Base-by-base conservation (phyloP, 169 alveolate species). In the Plasmodium billcollinsi region DNA sequence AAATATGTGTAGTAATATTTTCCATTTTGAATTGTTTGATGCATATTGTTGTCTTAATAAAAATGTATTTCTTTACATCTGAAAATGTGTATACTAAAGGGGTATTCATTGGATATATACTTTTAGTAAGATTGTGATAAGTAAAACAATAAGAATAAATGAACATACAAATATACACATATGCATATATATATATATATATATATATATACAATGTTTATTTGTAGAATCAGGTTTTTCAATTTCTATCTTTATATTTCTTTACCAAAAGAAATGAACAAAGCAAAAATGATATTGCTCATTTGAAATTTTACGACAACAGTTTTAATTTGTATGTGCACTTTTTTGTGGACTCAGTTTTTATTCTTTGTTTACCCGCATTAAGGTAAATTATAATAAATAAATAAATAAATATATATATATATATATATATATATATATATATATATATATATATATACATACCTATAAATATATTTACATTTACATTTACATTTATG, bases 11-110 rank as follows among this genome's bases (percentile, higher is more conserved):
- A n/a, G 72, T 80, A 29, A 66, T 43, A 9, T 62, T 66, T 73
- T 80, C 90, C 26, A 18, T 80, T 80, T 80, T 80, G 83, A 80
- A 80, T 58, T 80, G 90, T 54, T 33, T 80, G 61, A 80, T 80
- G 90, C 90, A 80, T 73, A 73, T 80, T 56, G 65, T 80, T 69
- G 83, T 80, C 15, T 47, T 80, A 49, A 69, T 80, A 69, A 80
- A 80, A 63, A 61, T 80, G 54, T 67, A 56, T 75, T 49, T 49
- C 33, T 67, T 50, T 50, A 62, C 90, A 15, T 49, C 90, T 26
- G 58, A 47, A 80, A 80, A 58, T 47, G 47, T 54, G n/a, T 29
- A 62, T 80, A 21, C 83, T 8, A 80, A 80, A 56, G 43, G 52
- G 54, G 45, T 80, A 50, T 80, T 67, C 59, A 49, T 80, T 12